Percentiles rank a stretch among this genome's conserved stretches.
Conservation (phyloP, 2,329 filamentous ascomycete genomes). For the Fusarium sp. region DNA sequence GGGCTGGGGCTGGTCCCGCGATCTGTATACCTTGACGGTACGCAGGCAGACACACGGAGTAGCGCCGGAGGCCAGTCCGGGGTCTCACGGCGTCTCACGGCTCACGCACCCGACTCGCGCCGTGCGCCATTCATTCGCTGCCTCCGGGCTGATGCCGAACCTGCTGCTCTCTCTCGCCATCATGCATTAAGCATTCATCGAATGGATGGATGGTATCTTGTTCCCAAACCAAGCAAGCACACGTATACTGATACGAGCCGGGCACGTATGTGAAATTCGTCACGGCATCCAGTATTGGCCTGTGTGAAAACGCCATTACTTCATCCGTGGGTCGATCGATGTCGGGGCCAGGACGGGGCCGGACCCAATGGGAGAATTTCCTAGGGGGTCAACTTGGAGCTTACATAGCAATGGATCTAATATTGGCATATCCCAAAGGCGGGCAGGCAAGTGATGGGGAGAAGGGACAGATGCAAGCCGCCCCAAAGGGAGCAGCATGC, state of each 20-base stretch:
- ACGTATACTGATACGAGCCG: constrained; percentile 11
- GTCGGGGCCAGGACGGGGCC: constrained; percentile 23
- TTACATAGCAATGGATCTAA: constrained; percentile 17
- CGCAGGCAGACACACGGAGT: constrained; percentile 12
- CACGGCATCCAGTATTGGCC: constrained; percentile 18
- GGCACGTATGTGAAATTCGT: constrained; percentile 17
- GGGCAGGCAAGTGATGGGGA: constrained; percentile 17
- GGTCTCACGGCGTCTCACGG: constrained; percentile 19
- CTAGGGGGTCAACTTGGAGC: constrained; percentile 13
- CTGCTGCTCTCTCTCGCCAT: not conserved
- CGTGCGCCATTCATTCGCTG: constrained; percentile 3
- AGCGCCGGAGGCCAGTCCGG: constrained; percentile 17
- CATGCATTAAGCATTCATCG: constrained; percentile 8
- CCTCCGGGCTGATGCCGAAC: not conserved
- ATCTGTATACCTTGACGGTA: constrained; percentile 26
- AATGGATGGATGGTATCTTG: not conserved
- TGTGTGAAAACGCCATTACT: constrained; percentile 24
- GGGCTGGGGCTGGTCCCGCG: constrained; percentile 24
- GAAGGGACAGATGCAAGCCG: constrained; percentile 26
- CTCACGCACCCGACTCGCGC: constrained; percentile 16
- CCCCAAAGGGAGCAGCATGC: constrained; percentile 13
- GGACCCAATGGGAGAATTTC: constrained; percentile 38
- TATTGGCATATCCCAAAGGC: constrained; percentile 19
- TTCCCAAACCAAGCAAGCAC: not conserved
- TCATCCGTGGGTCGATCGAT: constrained; percentile 30